These are phyloP conservation scores for Xerocomellus chrysenteron DNA, from an alignment of 768 basidiomycete species.

Conservation along the genomic window DNA sequence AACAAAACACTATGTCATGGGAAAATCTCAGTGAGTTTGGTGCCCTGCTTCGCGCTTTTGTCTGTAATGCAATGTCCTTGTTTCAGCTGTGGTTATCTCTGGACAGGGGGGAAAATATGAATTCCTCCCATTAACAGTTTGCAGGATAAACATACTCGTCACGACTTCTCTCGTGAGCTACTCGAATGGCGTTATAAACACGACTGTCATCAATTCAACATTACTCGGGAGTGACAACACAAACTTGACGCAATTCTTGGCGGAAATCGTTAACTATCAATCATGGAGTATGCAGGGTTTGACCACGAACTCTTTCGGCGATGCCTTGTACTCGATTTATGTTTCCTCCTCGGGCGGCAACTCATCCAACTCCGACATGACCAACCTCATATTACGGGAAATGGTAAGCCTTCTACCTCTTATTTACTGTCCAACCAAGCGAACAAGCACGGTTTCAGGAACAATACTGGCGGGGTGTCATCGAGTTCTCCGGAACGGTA, in stretches of 20 bases:
- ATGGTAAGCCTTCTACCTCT: background rate
- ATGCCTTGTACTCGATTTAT: constrained; percentile 15
- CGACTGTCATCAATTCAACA: background rate
- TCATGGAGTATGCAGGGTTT: constrained; percentile 12
- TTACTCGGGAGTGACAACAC: constrained; percentile 1
- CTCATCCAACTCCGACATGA: background rate
- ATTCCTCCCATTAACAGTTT: constrained; percentile 11
- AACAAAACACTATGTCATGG: constrained; percentile 1
- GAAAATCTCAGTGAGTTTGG: background rate
- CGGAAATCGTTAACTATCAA: constrained; percentile 5
- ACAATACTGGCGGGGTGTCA: constrained; percentile 15
- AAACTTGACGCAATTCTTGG: constrained; percentile 13
- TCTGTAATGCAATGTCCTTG: background rate
- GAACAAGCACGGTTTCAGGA: background rate
- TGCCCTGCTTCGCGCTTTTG: background rate
- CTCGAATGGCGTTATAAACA: background rate
- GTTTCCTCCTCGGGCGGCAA: background rate
- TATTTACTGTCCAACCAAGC: no score
- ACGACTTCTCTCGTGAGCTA: constrained; percentile 17
- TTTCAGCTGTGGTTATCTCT: background rate
- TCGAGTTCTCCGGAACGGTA: constrained; percentile 19
- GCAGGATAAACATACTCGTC: constrained; percentile 6
- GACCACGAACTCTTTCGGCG: constrained; percentile 15
- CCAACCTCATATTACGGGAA: background rate
- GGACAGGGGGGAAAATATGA: background rate